These are phyloP conservation scores for Penicillium sp. DNA, from an alignment of 2,329 filamentous ascomycete species.

Conservation along the genomic window DNA sequence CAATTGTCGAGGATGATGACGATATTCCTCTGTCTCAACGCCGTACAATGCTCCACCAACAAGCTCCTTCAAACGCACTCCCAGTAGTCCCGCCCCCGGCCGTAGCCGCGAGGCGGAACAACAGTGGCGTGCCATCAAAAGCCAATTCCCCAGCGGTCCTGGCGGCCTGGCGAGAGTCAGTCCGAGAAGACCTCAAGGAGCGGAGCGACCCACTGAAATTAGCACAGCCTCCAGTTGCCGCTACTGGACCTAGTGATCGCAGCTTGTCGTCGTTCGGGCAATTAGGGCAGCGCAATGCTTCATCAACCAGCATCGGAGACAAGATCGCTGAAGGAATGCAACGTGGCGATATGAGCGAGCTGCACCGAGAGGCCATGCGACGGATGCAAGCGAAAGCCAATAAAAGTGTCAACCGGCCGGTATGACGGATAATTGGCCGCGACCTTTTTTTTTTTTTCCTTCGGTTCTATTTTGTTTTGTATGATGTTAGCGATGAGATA, in stretches of 20 bases:
- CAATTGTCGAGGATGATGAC: constrained; percentile 56
- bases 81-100: constrained; percentile 52
- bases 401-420: constrained; percentile 30
- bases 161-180: constrained; percentile 69
- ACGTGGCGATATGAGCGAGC: constrained; percentile 72
- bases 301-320: constrained; percentile 64
- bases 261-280: constrained; percentile 63
- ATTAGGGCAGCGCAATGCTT: constrained; percentile 60
- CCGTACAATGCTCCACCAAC: constrained; percentile 63
- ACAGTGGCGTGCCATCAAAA: constrained; percentile 17
- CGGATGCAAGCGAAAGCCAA: constrained; percentile 73
- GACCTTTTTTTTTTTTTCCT: constrained; percentile 10
- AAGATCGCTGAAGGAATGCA: constrained; percentile 78
- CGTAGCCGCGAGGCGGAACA: constrained; percentile 22
- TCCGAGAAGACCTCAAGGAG: constrained; percentile 64
- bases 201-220: constrained; percentile 35
- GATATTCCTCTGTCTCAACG: constrained; percentile 75
- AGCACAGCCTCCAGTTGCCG: constrained; percentile 27
- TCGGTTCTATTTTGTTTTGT: constrained; percentile 11
- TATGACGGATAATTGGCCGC: constrained; percentile 9
- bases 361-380: constrained; percentile 79
- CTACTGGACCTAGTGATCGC: constrained; percentile 33
- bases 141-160: constrained; percentile 59
- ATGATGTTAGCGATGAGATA: constrained; percentile 14
- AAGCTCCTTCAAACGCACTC: constrained; percentile 54